These are phyloP conservation scores for Hyaloscypha hepaticicola DNA, from an alignment of 495 filamentous ascomycete species.

Conservation along the genomic window DNA sequence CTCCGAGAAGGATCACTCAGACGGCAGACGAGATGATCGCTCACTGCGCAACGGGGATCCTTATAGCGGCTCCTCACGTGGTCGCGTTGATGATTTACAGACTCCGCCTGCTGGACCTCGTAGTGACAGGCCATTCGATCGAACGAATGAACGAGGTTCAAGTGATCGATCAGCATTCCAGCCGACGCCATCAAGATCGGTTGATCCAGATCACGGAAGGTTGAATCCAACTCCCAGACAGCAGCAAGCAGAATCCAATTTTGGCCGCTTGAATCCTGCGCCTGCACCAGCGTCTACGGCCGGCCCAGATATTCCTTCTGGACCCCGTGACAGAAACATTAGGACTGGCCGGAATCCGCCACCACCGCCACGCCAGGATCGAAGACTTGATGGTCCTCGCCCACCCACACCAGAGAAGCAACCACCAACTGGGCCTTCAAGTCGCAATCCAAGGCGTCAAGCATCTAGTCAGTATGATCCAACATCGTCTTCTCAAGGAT, in stretches of 20 bases:
- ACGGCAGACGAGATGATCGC: constrained; percentile 47
- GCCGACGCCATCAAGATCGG: constrained; percentile 32
- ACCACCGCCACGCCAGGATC: constrained; percentile 24
- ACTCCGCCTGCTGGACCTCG: constrained; percentile 37
- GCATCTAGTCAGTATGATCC: constrained; percentile 29
- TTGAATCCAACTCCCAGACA: constrained; percentile 45
- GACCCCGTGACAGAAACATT: constrained; percentile 46
- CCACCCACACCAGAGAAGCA: constrained; percentile 32
- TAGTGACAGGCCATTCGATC: constrained; percentile 26
- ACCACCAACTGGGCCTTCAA: constrained; percentile 31
- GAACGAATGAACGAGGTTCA: constrained; percentile 16
- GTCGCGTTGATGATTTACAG: constrained; percentile 36
- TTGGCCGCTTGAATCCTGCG: constrained; percentile 56
- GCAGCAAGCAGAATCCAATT: constrained; percentile 57
- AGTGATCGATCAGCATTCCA: constrained; percentile 29
- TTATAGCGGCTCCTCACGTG: constrained; percentile 37
- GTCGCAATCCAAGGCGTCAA: constrained; percentile 24
- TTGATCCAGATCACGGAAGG: constrained; percentile 56
- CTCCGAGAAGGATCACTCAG: constrained; percentile 36
- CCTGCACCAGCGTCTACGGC: constrained; percentile 39
- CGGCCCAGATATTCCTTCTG: constrained; percentile 63
- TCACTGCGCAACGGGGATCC: constrained; percentile 32
- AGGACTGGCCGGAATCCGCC: constrained; percentile 24
- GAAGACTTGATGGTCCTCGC: constrained; percentile 21
- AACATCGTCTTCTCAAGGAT: not conserved